These are phyloP conservation scores for Dictyostelium purpureum DNA, from an alignment of 78 protist species.

Conservation along the genomic window DNA sequence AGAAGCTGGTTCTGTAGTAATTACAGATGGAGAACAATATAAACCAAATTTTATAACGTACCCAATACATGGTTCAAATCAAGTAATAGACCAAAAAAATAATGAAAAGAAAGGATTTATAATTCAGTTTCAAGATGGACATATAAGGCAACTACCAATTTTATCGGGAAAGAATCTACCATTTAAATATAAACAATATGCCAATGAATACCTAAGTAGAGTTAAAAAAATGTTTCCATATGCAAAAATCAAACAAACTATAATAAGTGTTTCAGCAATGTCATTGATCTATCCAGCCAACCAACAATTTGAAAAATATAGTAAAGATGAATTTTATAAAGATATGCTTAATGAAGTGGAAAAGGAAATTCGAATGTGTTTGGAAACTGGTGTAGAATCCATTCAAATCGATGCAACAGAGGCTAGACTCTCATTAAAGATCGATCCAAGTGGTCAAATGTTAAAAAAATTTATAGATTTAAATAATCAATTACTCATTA, in stretches of 20 bases:
- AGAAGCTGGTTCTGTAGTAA: constrained; percentile 6
- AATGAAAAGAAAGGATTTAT: background rate
- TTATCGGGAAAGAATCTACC: constrained; percentile 1
- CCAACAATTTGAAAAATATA: background rate
- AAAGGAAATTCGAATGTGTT: constrained; percentile 1
- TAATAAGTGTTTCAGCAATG: constrained; percentile 39
- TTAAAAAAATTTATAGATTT: constrained; percentile 6
- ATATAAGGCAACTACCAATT: constrained; percentile 11
- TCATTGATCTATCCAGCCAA: constrained; percentile 18
- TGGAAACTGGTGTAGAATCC: background rate
- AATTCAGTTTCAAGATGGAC: constrained; percentile 22
- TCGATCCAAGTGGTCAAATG: constrained; percentile 29
- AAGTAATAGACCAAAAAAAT: background rate
- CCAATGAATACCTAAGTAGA: background rate
- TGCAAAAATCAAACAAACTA: constrained; percentile 12
- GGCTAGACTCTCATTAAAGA: constrained; percentile 4
- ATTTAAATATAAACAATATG: constrained; percentile 8
- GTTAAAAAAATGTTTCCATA: background rate
- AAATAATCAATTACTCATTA: constrained; percentile 11
- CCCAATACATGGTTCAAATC: constrained; percentile 18
- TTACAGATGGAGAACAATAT: constrained; percentile 52
- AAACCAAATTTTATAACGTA: constrained; percentile 43
- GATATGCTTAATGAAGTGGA: constrained; percentile 60
- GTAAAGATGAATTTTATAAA: background rate
- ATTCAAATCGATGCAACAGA: constrained; percentile 45